A percentile compares a stretch with the other conserved stretches of the same genome.
Conservation (phyloP, 805 yeast species). For the Candida sanyiensis region DNA sequence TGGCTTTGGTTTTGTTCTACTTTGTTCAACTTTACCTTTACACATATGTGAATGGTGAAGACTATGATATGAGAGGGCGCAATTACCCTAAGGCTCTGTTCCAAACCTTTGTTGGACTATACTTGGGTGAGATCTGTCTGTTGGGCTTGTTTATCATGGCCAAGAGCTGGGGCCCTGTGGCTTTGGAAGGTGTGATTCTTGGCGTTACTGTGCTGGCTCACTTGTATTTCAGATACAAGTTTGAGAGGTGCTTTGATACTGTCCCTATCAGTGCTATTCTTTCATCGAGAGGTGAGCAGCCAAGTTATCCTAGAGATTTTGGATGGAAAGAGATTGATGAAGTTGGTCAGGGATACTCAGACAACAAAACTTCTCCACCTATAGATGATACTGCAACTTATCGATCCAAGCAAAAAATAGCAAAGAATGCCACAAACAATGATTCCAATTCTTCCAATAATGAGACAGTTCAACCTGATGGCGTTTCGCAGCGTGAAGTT, state of each 20-base stretch:
- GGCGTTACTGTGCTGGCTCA: slow-evolving; percentile 56
- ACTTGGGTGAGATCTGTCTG: slow-evolving; percentile 64
- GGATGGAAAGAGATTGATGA: slow-evolving; percentile 53
- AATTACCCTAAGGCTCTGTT: slow-evolving; percentile 67
- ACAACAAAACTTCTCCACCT: slow-evolving; percentile 21
- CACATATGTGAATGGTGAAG: slow-evolving; percentile 55
- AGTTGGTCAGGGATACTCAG: slow-evolving; percentile 38
- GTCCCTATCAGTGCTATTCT: slow-evolving; percentile 60
- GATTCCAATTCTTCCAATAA: slow-evolving; percentile 26
- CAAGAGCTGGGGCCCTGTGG: slow-evolving; percentile 76
- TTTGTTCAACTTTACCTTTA: slow-evolving; percentile 58
- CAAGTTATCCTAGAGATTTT: slow-evolving; percentile 60
- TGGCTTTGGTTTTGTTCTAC: slow-evolving; percentile 52
- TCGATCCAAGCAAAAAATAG: slow-evolving; percentile 9
- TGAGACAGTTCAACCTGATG: slow-evolving; percentile 28
- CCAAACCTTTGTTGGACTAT: slow-evolving; percentile 66
- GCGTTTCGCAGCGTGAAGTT: slow-evolving; percentile 17
- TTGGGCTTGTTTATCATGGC: slow-evolving; percentile 69
- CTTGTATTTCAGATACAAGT: slow-evolving; percentile 50
- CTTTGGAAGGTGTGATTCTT: slow-evolving; percentile 54
- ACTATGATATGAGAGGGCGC: slow-evolving; percentile 61
- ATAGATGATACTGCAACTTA: slow-evolving; percentile 28
- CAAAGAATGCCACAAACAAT: slow-evolving; percentile 12
- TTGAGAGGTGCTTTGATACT: slow-evolving; percentile 57
- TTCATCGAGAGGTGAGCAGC: slow-evolving; percentile 35